Evolutionary conservation across 2,329 filamentous ascomycete genomes (phyloP).

Genomic region (Waltergamsia citrina): DNA sequence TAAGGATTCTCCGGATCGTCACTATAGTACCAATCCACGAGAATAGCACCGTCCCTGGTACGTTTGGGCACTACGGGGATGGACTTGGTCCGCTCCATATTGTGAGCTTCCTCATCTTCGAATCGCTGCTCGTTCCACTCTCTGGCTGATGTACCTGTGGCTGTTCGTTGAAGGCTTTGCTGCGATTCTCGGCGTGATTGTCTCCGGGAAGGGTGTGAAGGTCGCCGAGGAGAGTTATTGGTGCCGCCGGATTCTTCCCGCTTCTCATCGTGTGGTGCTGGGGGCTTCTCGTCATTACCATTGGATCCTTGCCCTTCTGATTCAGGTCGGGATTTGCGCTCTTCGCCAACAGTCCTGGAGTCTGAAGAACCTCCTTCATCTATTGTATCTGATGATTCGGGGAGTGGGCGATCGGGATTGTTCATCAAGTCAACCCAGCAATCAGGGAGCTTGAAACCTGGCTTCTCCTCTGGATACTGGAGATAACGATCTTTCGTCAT

Average conservation of each 20-base stretch:
- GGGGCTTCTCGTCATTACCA: no score
- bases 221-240: no score
- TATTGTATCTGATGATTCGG: conserved; percentile 4
- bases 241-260: conserved; percentile 1
- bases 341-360: background rate
- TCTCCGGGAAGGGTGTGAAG: no score
- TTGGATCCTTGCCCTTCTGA: no score
- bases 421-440: conserved; percentile 24
- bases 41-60: conserved; percentile 38
- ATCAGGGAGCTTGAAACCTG: conserved; percentile 41
- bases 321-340: no score
- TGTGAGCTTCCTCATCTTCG: conserved; percentile 13
- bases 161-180: background rate
- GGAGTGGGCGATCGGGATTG: conserved; percentile 13
- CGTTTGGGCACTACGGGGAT: conserved; percentile 36
- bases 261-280: background rate
- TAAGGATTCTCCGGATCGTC: conserved; percentile 47
- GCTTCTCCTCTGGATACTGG: conserved; percentile 49
- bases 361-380: conserved; percentile 5
- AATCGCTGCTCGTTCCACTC: conserved; percentile 1
- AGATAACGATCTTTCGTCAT: conserved; percentile 41
- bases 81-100: conserved; percentile 32
- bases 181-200: no score
- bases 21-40: conserved; percentile 45
- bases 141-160: background rate